A percentile compares a stretch with the other conserved stretches of the same genome.
phyloP scores from a whole-genome alignment of 2,329 filamentous ascomycete genomes.

The Ophiocordyceps camponoti-saundersi region DNA sequence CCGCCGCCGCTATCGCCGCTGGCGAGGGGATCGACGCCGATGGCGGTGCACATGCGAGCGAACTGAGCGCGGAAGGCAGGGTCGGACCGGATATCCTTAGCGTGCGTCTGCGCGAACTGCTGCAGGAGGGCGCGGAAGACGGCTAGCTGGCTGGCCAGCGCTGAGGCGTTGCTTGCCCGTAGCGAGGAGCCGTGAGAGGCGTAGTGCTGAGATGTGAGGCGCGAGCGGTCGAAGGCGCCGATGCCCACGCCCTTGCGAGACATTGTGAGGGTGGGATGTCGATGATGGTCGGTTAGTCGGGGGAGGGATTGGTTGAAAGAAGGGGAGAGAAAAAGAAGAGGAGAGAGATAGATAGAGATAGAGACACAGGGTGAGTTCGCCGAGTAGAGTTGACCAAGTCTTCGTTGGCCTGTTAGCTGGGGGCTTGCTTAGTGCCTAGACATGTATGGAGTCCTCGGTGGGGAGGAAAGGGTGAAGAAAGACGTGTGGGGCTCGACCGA shows the following conservation, averaged over 20 bases:
- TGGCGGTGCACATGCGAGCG: slow-evolving; percentile 93
- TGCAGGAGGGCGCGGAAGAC: slow-evolving; percentile 93
- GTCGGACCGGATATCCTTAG: slow-evolving; percentile 88
- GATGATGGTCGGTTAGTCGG: no score
- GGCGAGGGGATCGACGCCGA: slow-evolving; percentile 86
- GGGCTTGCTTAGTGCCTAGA: no score
- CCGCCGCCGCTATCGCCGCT: slow-evolving; percentile 17
- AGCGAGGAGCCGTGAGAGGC: slow-evolving; percentile 77
- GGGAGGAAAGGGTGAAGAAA: background rate
- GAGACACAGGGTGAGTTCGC: background rate
- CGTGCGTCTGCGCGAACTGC: slow-evolving; percentile 88
- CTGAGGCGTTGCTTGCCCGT: slow-evolving; percentile 68
- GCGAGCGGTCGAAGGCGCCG: slow-evolving; percentile 73
- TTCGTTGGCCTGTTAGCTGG: background rate
- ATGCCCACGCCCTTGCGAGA: slow-evolving; percentile 76
- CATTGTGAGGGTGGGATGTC: slow-evolving; percentile 20
- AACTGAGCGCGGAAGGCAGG: slow-evolving; percentile 93
- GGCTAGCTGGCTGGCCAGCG: slow-evolving; percentile 80
- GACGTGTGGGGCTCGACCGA: background rate
- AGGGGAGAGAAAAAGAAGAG: background rate
- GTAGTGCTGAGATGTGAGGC: slow-evolving; percentile 75
- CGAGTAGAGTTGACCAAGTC: background rate
- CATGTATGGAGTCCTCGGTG: background rate
- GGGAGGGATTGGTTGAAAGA: background rate
- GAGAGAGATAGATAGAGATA: background rate